Evolutionary conservation across 345 rosid species (phyloP).

Genomic region (Schrenkiella parvula): DNA sequence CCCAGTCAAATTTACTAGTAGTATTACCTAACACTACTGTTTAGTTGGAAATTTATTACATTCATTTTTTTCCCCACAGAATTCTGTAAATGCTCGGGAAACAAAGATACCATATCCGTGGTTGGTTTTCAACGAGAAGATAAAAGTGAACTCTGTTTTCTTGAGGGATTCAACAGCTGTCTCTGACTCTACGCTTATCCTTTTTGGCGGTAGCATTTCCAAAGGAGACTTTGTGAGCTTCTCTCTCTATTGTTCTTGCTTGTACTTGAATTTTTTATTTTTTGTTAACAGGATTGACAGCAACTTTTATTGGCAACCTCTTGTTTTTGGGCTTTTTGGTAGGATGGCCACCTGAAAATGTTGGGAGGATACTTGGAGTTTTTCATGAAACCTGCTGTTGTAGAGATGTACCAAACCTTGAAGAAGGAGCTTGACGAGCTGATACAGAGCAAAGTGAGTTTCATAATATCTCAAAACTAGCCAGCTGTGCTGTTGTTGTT

Average conservation of each 20-base stretch:
- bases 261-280: slow-evolving; percentile 8
- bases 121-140: slow-evolving; percentile 92
- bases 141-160: slow-evolving; percentile 85
- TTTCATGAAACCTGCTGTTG: slow-evolving; percentile 65
- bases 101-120: slow-evolving; percentile 77
- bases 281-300: neutral
- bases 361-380: slow-evolving; percentile 88
- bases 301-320: neutral
- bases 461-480: slow-evolving; percentile 15
- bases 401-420: slow-evolving; percentile 55
- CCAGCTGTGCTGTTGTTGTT: slow-evolving; percentile 2
- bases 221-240: slow-evolving; percentile 57
- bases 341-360: slow-evolving; percentile 96
- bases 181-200: slow-evolving; percentile 73
- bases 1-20: neutral
- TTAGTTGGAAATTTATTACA: slow-evolving; percentile 7
- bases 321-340: slow-evolving; percentile 14
- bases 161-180: slow-evolving; percentile 93
- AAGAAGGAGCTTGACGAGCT: slow-evolving; percentile 82
- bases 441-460: slow-evolving; percentile 70
- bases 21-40: neutral
- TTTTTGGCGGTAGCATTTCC: slow-evolving; percentile 78
- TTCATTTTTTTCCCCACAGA: slow-evolving; percentile 37
- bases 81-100: slow-evolving; percentile 80
- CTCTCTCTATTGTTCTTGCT: slow-evolving; percentile 8